These are phyloP conservation scores for Fagopyrum tataricum DNA, from an alignment of 148 eudicot species.

Conservation along the genomic window DNA sequence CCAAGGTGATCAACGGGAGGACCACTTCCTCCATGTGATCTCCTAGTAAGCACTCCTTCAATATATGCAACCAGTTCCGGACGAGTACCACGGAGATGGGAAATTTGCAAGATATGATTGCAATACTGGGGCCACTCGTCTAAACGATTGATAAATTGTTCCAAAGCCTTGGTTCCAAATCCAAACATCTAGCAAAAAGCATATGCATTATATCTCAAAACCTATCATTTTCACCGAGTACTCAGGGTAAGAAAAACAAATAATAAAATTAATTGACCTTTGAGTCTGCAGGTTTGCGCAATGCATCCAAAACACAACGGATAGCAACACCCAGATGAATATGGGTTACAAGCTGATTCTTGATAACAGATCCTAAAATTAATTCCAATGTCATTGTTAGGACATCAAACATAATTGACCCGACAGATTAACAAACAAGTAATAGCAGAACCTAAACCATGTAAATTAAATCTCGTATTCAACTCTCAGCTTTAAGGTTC, in stretches of 20 bases:
- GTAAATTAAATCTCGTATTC: not conserved
- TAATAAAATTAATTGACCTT: conserved; percentile 35
- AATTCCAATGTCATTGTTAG: not conserved
- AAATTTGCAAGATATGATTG: conserved; percentile 88
- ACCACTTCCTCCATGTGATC: conserved; percentile 55
- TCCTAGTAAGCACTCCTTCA: conserved; percentile 67
- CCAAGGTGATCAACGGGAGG: conserved; percentile 49
- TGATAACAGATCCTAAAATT: conserved; percentile 72
- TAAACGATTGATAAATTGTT: conserved; percentile 79
- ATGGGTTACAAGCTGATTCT: conserved; percentile 89
- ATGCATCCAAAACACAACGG: conserved; percentile 82
- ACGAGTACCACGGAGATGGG: conserved; percentile 79
- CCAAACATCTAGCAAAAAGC: conserved; percentile 62
- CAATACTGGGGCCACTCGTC: conserved; percentile 97
- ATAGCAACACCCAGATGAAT: conserved; percentile 85
- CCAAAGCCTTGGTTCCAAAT: conserved; percentile 83
- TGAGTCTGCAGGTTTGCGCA: conserved; percentile 85
- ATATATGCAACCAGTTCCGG: conserved; percentile 70
- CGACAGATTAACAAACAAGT: not conserved
- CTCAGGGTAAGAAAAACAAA: not conserved
- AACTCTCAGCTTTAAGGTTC: not conserved
- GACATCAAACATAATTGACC: not conserved
- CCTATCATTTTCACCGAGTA: not conserved
- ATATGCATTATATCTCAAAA: not conserved
- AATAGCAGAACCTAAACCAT: not conserved